Evolutionary conservation across 192 early-diverging fungal species (phyloP).

Genomic region (Coemansia sp.): DNA sequence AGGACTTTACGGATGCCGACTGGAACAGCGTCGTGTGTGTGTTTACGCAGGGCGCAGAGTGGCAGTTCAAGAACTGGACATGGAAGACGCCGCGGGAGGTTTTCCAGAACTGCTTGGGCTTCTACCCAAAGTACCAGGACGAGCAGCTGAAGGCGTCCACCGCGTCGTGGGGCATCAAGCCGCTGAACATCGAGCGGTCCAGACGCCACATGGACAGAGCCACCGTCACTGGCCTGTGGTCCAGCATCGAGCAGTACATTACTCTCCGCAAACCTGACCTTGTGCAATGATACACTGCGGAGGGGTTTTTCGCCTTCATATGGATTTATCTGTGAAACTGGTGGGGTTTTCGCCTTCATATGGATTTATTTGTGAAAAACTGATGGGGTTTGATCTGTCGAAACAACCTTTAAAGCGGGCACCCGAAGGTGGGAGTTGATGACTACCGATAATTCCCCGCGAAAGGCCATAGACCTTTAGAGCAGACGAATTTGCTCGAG

Average conservation of each 20-base stretch:
- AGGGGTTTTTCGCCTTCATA: too few species aligned
- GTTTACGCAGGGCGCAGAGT: slow-evolving; percentile 85
- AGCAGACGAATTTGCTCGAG: too few species aligned
- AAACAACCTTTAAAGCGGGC: too few species aligned
- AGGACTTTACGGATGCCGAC: slow-evolving; percentile 70
- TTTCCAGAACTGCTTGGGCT: slow-evolving; percentile 73
- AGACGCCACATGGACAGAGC: slow-evolving; percentile 51
- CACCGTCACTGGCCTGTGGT: slow-evolving; percentile 45
- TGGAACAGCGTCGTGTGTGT: slow-evolving; percentile 91
- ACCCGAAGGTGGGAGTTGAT: too few species aligned
- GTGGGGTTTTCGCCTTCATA: too few species aligned
- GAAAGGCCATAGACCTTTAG: too few species aligned
- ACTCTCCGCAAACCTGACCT: slow-evolving; percentile 42
- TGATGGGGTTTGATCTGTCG: too few species aligned
- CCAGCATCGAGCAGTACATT: slow-evolving; percentile 39
- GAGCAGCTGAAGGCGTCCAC: slow-evolving; percentile 39
- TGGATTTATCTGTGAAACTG: too few species aligned
- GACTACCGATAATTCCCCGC: too few species aligned
- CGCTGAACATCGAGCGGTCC: slow-evolving; percentile 48
- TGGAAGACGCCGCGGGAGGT: slow-evolving; percentile 81
- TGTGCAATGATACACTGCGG: slow-evolving; percentile 8
- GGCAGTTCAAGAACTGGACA: slow-evolving; percentile 95
- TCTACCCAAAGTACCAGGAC: slow-evolving; percentile 56
- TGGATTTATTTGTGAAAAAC: too few species aligned
- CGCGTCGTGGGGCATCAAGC: slow-evolving; percentile 26